Conservation (phyloP, 1,139 yeast genomes). For the Kurtzmaniella quercitrusa region DNA sequence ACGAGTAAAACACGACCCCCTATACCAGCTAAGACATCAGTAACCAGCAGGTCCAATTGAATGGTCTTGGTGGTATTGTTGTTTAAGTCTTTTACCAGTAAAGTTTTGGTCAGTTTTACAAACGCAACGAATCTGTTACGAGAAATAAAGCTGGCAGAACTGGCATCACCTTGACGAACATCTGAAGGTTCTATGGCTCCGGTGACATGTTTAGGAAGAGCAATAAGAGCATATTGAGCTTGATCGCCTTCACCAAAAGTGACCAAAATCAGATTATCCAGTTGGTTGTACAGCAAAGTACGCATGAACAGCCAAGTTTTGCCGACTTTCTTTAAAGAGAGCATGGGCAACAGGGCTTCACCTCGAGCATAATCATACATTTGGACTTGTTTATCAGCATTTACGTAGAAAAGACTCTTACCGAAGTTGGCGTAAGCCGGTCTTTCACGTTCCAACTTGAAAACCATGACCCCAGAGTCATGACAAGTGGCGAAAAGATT, state of each 20-base stretch:
- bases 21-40: conserved; percentile 72
- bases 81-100: conserved; percentile 80
- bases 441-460: conserved; percentile 95
- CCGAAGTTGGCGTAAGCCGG: conserved; percentile 78
- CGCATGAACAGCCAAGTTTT: conserved; percentile 84
- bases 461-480: conserved; percentile 97
- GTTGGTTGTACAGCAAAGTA: conserved; percentile 84
- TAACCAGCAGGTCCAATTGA: conserved; percentile 66
- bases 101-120: conserved; percentile 54
- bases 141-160: conserved; percentile 84
- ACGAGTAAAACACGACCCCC: conserved; percentile 81
- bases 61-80: conserved; percentile 80
- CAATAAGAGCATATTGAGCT: conserved; percentile 66
- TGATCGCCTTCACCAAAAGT: conserved; percentile 69
- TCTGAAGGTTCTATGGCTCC: conserved; percentile 91
- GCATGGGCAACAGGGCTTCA: conserved; percentile 70
- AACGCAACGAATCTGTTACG: conserved; percentile 91
- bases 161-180: conserved; percentile 75
- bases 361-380: conserved; percentile 61
- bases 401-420: conserved; percentile 66
- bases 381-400: conserved; percentile 84
- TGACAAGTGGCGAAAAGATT: conserved; percentile 96
- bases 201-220: conserved; percentile 80
- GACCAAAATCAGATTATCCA: conserved; percentile 81
- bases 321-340: conserved; percentile 81